These are phyloP conservation scores for Starmerella bombicola DNA, from an alignment of 805 yeast species.

Conservation along the genomic window DNA sequence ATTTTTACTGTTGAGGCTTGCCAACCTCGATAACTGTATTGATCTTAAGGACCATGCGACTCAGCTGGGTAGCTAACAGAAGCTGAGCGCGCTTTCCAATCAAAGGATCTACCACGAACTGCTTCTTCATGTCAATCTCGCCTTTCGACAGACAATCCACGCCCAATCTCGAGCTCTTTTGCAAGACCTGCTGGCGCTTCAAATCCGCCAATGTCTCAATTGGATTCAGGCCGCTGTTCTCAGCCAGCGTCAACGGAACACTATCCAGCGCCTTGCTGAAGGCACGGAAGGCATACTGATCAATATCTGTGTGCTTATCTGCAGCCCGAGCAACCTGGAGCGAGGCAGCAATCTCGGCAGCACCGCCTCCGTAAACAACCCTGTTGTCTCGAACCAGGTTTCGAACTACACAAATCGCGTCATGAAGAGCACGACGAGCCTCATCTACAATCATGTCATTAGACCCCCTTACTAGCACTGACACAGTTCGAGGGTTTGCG, in stretches of 20 bases:
- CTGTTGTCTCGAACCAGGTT: conserved; percentile 83
- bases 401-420: conserved; percentile 93
- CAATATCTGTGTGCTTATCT: conserved; percentile 85
- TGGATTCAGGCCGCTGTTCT: conserved; percentile 90
- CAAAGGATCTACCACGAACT: conserved; percentile 91
- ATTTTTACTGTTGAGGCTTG: conserved; percentile 31
- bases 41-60: conserved; percentile 94
- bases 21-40: conserved; percentile 92
- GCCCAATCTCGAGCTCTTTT: conserved; percentile 60
- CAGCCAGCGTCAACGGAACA: conserved; percentile 90
- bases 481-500: conserved; percentile 66
- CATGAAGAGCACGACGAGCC: conserved; percentile 91
- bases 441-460: conserved; percentile 97
- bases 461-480: conserved; percentile 88
- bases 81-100: conserved; percentile 96
- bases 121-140: conserved; percentile 81
- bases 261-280: conserved; percentile 83
- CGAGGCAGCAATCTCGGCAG: conserved; percentile 91
- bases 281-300: conserved; percentile 95
- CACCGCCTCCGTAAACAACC: conserved; percentile 99
- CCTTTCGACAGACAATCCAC: conserved; percentile 89
- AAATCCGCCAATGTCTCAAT: conserved; percentile 76
- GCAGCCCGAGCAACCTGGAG: conserved; percentile 84
- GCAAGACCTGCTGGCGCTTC: conserved; percentile 74
- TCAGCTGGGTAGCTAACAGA: conserved; percentile 87